These are phyloP conservation scores for Euphorbia schlechtendalii DNA, from an alignment of 441 rosid genomes.

Conservation along the genomic window DNA sequence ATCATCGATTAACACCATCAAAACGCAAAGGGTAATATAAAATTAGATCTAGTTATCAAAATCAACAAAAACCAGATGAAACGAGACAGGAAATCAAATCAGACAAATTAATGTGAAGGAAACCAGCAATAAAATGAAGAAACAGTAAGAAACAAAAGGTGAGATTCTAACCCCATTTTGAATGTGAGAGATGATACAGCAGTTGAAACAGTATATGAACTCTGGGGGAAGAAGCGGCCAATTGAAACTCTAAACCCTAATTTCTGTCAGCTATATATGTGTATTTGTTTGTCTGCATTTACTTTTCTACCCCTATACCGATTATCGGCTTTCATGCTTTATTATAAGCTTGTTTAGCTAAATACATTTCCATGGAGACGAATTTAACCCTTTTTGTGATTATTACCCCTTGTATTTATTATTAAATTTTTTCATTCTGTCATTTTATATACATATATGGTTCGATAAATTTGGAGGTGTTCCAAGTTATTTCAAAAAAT, in stretches of 20 bases:
- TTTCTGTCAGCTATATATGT: neutral
- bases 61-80: neutral
- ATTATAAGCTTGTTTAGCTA: too few relatives aligned
- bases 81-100: neutral
- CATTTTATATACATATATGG: too few relatives aligned
- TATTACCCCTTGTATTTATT: too few relatives aligned
- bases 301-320: neutral
- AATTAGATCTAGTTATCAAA: neutral
- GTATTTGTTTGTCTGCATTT: neutral
- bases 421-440: too few relatives aligned
- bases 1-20: neutral
- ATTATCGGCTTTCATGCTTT: too few relatives aligned
- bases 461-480: too few relatives aligned
- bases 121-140: too few relatives aligned
- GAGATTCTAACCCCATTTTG: conserved; percentile 28
- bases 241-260: neutral
- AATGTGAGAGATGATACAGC: neutral
- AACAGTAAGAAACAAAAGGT: neutral
- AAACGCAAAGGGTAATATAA: neutral
- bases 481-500: too few relatives aligned
- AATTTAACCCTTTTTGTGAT: too few relatives aligned
- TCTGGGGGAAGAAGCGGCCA: neutral
- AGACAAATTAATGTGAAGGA: too few relatives aligned
- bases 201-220: neutral
- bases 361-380: too few relatives aligned